phyloP scores from a whole-genome alignment of 1,284 basidiomycete species.

The Ustilago trichophora region DNA sequence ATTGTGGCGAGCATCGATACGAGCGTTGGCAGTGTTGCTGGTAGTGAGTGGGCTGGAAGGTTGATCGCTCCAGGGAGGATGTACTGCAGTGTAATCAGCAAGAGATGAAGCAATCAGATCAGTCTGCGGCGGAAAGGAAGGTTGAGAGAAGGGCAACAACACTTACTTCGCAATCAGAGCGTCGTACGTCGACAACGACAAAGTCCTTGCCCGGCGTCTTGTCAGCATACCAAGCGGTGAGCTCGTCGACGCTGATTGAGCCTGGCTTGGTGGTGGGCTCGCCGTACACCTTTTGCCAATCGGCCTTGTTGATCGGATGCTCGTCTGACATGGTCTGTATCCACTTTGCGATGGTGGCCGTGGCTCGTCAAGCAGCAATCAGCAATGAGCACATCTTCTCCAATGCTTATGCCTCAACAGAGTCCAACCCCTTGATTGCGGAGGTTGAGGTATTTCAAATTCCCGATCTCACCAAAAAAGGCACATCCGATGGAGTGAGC shows the following conservation, averaged over 20 bases:
- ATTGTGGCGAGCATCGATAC: conserved; percentile 54
- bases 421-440: no score
- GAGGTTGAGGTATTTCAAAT: conserved; percentile 12
- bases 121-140: background rate
- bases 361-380: no score
- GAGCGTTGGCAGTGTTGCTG: conserved; percentile 59
- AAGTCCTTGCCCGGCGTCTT: conserved; percentile 44
- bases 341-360: no score
- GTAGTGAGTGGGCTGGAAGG: conserved; percentile 66
- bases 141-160: background rate
- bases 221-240: conserved; percentile 26
- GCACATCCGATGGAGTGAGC: no score
- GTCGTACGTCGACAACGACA: conserved; percentile 52
- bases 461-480: conserved; percentile 10
- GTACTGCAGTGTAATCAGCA: conserved; percentile 13
- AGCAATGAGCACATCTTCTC: no score
- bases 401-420: no score
- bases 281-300: conserved; percentile 42
- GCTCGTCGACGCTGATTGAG: conserved; percentile 39
- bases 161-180: conserved; percentile 54
- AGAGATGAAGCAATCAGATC: background rate
- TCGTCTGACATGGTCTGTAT: conserved; percentile 11
- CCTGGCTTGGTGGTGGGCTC: conserved; percentile 34
- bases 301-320: conserved; percentile 36
- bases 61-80: conserved; percentile 66